Conservation (phyloP, 257 asterid species). For the Solanum infundibuliforme region DNA sequence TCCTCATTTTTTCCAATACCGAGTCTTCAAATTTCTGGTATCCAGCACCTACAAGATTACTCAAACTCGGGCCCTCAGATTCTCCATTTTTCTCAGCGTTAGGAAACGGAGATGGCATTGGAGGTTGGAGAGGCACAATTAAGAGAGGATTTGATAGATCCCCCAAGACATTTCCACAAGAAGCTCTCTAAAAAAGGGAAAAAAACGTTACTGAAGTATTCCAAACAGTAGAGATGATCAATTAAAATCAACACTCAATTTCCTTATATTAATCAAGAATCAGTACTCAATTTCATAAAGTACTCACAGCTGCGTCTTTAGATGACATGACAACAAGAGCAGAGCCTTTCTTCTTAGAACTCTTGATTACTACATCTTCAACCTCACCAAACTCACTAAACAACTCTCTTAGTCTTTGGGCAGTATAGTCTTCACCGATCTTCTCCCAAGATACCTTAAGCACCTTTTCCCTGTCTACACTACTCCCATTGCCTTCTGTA, state of each 20-base stretch:
- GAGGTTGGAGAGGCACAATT: slow-evolving; percentile 52
- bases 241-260: neutral
- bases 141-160: slow-evolving; percentile 75
- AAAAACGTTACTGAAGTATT: neutral
- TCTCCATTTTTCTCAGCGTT: slow-evolving; percentile 24
- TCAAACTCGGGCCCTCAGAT: slow-evolving; percentile 28
- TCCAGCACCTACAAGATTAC: slow-evolving; percentile 60
- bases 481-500: slow-evolving; percentile 20
- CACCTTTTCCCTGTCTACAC: slow-evolving; percentile 53
- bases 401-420: slow-evolving; percentile 46
- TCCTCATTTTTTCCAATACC: slow-evolving; percentile 60
- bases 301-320: slow-evolving; percentile 60
- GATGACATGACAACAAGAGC: slow-evolving; percentile 85
- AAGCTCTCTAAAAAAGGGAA: slow-evolving; percentile 33
- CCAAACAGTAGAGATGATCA: neutral
- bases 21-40: slow-evolving; percentile 63
- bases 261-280: neutral
- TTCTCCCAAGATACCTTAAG: slow-evolving; percentile 93
- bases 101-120: slow-evolving; percentile 27
- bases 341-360: slow-evolving; percentile 70
- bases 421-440: slow-evolving; percentile 56
- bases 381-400: slow-evolving; percentile 64
- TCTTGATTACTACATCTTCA: slow-evolving; percentile 73
- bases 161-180: slow-evolving; percentile 53
- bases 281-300: neutral